Base-by-base conservation (phyloP, 306 rosid genomes). In the Cotoneaster glaucophyllus region DNA sequence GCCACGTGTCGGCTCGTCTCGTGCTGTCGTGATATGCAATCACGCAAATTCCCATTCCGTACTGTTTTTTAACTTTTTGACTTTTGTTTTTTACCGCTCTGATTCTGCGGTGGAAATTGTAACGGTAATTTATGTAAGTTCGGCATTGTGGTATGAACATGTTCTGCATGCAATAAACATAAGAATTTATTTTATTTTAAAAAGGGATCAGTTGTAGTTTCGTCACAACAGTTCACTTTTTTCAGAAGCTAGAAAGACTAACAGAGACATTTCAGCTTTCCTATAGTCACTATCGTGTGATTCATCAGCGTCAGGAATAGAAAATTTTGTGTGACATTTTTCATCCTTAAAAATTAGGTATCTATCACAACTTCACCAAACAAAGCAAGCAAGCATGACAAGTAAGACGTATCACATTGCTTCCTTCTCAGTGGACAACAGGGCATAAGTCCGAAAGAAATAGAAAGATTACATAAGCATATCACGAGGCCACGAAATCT, bases 221-320 rank as follows among this genome's bases (percentile, higher is more conserved):
- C 8, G 41, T 0, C 0, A 37, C 2, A 10, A 37, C 1, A 37
- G 0, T 37, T 0, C 0, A 6, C 0, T 0, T 37, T 37, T 34
- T 37, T 37, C 0, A 0, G 0, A 0, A 3, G 10, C 0, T 7
- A 37, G 2, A 7, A 37, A 37, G 41, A 37, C 0, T 37, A 37
- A 37, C 0, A 37, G 0, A 37, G 0, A 2, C 41, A 37, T 37
- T 7, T 37, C 2, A 7, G 2, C 9, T 37, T 37, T 0, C 2
- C 2, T 0, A 37, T 7, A 37, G 0, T 0, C 41, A 37, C 0
- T 37, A 37, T 37, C 2, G 0, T 37, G 2, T 37, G 2, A 0
- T 37, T 37, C 41, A 37, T 0, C 41, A 7, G 0, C 2, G 2
- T 37, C 2, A 7, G 10, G 0, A 57, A n/a, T 1, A 0, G 1